Base-by-base conservation (phyloP, 768 basidiomycete species). In the Mycena belliarum region DNA sequence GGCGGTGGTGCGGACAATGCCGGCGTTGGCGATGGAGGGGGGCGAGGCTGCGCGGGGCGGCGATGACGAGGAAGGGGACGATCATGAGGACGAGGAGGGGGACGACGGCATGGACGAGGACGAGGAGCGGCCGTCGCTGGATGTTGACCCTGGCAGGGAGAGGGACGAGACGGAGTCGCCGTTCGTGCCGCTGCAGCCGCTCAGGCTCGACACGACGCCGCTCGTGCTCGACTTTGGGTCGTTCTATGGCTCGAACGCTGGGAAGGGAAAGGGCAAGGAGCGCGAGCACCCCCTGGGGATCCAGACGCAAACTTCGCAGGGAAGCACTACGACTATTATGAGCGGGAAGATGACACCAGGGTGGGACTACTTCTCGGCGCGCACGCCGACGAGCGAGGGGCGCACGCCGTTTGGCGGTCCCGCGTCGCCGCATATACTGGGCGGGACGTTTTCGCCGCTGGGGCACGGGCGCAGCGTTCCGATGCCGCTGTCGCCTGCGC, bases 1-100 rank as follows among this genome's bases (percentile, higher is more conserved):
- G 57, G 64, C 66, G 14, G 75, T 79, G 14, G 68, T 85, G 60
- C 73, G 76, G 44, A 82, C 74, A 57, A 82, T 86, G 73, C 87
- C 87, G 29, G 83, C 80, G 25, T 66, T 86, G 46, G 75, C 76
- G 18, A 73, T 76, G 24, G 74, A 70, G 26, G 72, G 71, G 59
- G 42, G 65, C 62, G 32, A 71, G 18, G 15, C 76, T 72, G 5
- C 74, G 72, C n/a, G 66, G 67, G 29, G 72, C 70, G 2, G 75
- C 68, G 75, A 70, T 21, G 74, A 75, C 58, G 55, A 69, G 45
- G 26, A 73, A 44, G 61, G 66, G 16, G 59, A 61, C 37, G 74
- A 68, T 2, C 73, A 72, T n/a, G 69, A 66, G 10, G 73, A 72
- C 3, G 76, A 75, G 3, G 71, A 65, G n/a, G 65, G 66, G 18